Conservation (phyloP, 129 eudicot genomes). For the Chrysanthemum lavandulifolium region DNA sequence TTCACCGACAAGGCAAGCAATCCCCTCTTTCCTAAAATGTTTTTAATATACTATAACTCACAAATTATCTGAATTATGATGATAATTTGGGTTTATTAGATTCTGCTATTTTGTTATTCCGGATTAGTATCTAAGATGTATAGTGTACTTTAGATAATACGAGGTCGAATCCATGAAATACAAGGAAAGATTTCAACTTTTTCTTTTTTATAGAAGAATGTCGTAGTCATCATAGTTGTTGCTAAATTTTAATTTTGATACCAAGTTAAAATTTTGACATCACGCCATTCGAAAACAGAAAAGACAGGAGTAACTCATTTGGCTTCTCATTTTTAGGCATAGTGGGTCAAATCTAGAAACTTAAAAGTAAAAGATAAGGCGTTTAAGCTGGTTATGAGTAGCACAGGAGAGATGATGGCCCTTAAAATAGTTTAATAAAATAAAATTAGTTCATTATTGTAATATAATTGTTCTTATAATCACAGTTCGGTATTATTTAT, state of each 20-base stretch:
- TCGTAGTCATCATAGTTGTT: neutral
- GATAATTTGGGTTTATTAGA: neutral
- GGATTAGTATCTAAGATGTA: neutral
- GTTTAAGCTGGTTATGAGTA: too few relatives aligned
- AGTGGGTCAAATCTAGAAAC: too few relatives aligned
- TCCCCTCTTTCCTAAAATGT: neutral
- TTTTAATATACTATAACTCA: too few relatives aligned
- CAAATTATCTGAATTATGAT: neutral
- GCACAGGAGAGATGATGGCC: too few relatives aligned
- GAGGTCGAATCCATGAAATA: neutral
- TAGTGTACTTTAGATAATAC: neutral
- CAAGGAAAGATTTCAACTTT: neutral
- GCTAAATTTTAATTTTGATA: neutral
- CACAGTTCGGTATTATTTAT: too few relatives aligned
- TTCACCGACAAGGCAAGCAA: slow-evolving; percentile 74
- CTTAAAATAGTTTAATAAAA: too few relatives aligned
- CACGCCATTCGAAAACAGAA: neutral
- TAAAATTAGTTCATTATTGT: too few relatives aligned
- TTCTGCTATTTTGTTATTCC: neutral
- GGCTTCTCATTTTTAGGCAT: too few relatives aligned
- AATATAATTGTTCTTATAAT: too few relatives aligned
- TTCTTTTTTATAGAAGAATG: neutral
- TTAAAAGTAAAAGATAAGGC: too few relatives aligned
- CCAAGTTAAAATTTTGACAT: neutral
- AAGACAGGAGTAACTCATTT: too few relatives aligned